A percentile compares a stretch with the other conserved stretches of the same genome.
Conservation (phyloP, 257 asterid genomes). For the Ballota nigra region DNA sequence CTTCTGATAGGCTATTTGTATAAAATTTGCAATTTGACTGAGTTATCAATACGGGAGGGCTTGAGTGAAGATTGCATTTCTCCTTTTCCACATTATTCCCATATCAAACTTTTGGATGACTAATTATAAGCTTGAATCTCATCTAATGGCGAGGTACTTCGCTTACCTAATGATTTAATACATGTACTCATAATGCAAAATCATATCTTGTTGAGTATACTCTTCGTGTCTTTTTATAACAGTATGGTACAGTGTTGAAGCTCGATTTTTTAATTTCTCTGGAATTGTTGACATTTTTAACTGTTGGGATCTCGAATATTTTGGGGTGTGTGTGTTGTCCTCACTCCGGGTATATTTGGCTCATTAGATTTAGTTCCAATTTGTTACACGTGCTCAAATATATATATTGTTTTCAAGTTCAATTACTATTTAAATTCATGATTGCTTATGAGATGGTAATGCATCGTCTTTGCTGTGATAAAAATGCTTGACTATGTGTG, state of each 20-base stretch:
- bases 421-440: background rate
- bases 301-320: background rate
- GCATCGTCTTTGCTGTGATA: background rate
- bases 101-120: background rate
- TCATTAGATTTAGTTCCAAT: background rate
- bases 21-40: background rate
- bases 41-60: background rate
- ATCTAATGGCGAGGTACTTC: background rate
- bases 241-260: background rate
- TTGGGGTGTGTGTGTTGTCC: background rate
- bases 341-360: background rate
- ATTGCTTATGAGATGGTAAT: no score
- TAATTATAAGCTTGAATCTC: slow-evolving; percentile 1
- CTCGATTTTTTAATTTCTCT: background rate
- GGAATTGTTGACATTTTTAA: background rate
- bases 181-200: background rate
- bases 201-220: background rate
- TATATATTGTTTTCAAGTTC: background rate
- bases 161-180: background rate
- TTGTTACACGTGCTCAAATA: background rate
- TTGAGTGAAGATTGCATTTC: background rate
- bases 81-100: background rate
- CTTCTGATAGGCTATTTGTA: background rate
- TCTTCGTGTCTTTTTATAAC: background rate
- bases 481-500: background rate